Evolutionary conservation across 257 asterid genomes (phyloP).

Genomic region (Apocynum venetum): DNA sequence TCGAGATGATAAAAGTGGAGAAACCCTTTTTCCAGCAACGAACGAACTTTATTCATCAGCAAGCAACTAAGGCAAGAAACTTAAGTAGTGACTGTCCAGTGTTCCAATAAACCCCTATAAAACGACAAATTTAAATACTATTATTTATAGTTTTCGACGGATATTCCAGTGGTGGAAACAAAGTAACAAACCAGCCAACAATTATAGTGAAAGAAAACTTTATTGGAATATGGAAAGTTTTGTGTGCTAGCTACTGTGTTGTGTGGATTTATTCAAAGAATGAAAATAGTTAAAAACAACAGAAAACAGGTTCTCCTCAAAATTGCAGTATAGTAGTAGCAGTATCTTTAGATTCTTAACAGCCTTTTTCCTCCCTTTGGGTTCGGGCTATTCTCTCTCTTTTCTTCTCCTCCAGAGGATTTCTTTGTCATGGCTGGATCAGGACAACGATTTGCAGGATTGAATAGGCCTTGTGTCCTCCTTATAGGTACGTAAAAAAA

Average conservation of each 20-base stretch:
- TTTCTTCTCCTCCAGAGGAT: background rate
- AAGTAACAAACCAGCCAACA: background rate
- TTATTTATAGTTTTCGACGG: constrained; percentile 10
- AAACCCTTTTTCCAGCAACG: background rate
- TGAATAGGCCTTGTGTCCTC: constrained; percentile 72
- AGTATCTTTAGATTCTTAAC: background rate
- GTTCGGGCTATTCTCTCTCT: background rate
- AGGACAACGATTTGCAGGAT: constrained; percentile 28
- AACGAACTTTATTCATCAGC: background rate
- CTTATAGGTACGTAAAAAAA: constrained; percentile 51
- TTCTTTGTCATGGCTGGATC: constrained; percentile 31
- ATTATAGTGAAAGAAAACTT: background rate
- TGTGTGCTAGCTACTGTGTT: background rate
- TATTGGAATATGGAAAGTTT: background rate
- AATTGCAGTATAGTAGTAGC: background rate
- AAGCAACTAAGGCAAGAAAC: background rate
- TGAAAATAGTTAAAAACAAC: constrained; percentile 8
- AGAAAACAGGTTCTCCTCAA: background rate
- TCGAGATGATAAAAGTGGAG: background rate
- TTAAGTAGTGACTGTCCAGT: constrained; percentile 36
- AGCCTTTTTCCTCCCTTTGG: background rate
- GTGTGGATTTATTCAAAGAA: constrained; percentile 16
- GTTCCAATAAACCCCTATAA: constrained; percentile 31
- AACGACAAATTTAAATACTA: constrained; percentile 15
- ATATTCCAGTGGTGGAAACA: constrained; percentile 5